phyloP scores from a whole-genome alignment of 345 rosid species.

The Eucalyptus urophylla region DNA sequence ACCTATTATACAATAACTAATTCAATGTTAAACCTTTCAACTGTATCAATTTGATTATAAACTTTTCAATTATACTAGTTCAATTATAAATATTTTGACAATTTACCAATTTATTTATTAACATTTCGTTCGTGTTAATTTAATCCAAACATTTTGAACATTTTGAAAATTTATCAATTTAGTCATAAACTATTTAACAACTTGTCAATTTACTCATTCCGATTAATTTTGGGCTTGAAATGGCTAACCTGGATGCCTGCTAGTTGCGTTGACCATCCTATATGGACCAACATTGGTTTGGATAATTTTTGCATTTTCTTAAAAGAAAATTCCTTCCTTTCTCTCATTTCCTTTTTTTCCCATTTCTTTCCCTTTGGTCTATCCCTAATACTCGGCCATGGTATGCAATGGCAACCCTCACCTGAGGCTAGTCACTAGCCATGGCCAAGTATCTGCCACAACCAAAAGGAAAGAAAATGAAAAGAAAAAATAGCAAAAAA shows the following conservation, averaged over 20 bases:
- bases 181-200: neutral
- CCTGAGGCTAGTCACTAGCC: neutral
- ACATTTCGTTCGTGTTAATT: neutral
- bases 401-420: neutral
- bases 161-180: neutral
- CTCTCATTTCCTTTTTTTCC: neutral
- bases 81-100: too few species aligned
- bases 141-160: neutral
- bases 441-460: neutral
- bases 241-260: rapidly evolving
- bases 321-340: rapidly evolving
- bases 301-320: neutral
- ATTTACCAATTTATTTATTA: neutral
- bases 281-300: neutral
- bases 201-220: neutral
- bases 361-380: neutral
- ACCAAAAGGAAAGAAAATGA: neutral
- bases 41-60: rapidly evolving
- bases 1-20: rapidly evolving
- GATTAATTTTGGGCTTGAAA: neutral
- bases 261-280: rapidly evolving
- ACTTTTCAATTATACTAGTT: too few species aligned
- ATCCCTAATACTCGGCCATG: neutral
- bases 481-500: too few species aligned
- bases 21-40: too few species aligned